Conservation (phyloP, 768 basidiomycete species). For the Dioszegia hungarica region DNA sequence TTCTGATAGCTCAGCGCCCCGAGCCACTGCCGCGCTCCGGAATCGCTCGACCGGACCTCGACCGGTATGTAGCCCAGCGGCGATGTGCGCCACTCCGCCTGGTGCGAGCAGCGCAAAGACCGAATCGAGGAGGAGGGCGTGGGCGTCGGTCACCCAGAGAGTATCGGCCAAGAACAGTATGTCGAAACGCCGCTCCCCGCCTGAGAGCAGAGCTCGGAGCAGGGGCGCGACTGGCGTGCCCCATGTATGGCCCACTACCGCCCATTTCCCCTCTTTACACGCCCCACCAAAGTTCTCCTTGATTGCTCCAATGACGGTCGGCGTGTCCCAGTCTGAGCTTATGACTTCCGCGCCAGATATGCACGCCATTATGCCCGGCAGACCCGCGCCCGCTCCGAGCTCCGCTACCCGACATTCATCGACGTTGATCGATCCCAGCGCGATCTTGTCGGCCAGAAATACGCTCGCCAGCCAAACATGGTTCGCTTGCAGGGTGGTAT, state of each 20-base stretch:
- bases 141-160: conserved; percentile 42
- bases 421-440: conserved; percentile 3
- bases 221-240: conserved; percentile 16
- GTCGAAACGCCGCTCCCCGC: conserved; percentile 23
- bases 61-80: conserved; percentile 45
- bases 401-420: conserved; percentile 24
- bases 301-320: conserved; percentile 22
- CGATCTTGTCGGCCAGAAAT: conserved; percentile 39
- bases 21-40: conserved; percentile 8
- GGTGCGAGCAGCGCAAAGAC: conserved; percentile 20
- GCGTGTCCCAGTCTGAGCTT: conserved; percentile 40
- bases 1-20: conserved; percentile 15
- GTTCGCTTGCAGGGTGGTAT: conserved; percentile 41
- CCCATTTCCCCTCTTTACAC: conserved; percentile 15
- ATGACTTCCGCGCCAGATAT: conserved; percentile 20
- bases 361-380: conserved; percentile 34
- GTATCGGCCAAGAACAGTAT: conserved; percentile 43
- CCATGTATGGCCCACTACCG: conserved; percentile 42
- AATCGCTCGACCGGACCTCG: conserved; percentile 43
- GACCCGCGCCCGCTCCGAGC: conserved; percentile 44
- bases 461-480: conserved; percentile 42
- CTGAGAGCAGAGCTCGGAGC: background rate
- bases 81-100: conserved; percentile 34
- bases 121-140: conserved; percentile 34
- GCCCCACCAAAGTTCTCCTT: conserved; percentile 20